Conservation (phyloP, 805 yeast genomes). For the Yarrowia sp. region DNA sequence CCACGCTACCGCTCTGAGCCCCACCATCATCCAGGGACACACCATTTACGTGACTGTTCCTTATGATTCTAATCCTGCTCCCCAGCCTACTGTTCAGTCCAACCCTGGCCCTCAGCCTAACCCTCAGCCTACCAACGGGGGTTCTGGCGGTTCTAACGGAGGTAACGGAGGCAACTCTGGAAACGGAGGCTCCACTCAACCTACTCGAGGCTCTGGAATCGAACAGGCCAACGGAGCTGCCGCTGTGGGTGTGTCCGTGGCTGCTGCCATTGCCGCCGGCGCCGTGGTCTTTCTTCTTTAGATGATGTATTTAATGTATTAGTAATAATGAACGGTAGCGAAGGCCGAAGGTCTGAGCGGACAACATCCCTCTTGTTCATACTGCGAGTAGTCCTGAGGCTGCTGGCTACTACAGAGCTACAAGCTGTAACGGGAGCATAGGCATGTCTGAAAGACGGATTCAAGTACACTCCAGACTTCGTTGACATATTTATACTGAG, state of each 20-base stretch:
- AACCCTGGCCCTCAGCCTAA: background rate
- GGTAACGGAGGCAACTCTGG: too few relatives aligned
- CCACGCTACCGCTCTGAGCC: background rate
- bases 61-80: background rate
- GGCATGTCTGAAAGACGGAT: too few relatives aligned
- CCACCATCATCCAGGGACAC: background rate
- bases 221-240: slow-evolving; percentile 17
- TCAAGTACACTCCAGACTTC: too few relatives aligned
- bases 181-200: background rate
- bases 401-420: too few relatives aligned
- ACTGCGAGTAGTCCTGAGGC: too few relatives aligned
- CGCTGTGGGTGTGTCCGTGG: background rate
- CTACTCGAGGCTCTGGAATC: background rate
- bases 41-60: slow-evolving; percentile 10
- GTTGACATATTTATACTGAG: too few relatives aligned
- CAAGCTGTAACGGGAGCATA: too few relatives aligned
- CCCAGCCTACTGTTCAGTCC: background rate
- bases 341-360: too few relatives aligned
- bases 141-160: too few relatives aligned
- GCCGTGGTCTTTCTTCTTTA: slow-evolving; percentile 12
- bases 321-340: too few relatives aligned
- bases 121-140: too few relatives aligned
- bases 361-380: too few relatives aligned
- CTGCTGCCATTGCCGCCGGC: background rate
- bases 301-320: background rate